Base-by-base conservation (phyloP, 768 basidiomycete species). In the Leccinum imitatum region DNA sequence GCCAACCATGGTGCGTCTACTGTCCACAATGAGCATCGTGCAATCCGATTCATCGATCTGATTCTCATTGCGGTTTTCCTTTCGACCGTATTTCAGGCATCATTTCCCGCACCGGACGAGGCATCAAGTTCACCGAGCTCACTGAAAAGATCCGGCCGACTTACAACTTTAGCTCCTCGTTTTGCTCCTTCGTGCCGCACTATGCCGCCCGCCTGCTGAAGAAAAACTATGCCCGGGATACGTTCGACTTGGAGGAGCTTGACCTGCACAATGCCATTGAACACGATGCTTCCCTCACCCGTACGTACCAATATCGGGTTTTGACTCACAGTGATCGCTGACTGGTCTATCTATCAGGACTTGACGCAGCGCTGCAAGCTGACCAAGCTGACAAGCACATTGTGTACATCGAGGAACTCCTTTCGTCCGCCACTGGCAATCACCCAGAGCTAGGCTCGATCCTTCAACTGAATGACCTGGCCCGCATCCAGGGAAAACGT, bases 1-100 rank as follows among this genome's bases (percentile, higher is more conserved):
- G 89, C 91, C 7, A 93, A 93, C 69, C 91, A 93, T 61, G 91
- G 91, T 91, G 44, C n/a, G 65, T 63, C 47, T 17, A 15, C 19
- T 33, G n/a, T 39, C 2, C 1, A 27, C 39, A 31, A 27, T n/a
- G 31, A 13, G 6, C 27, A 3, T 35, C 13, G 2, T 14, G 14
- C 13, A 14, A 11, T n/a, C 15, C 17, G 4, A 31, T 3, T 21
- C 25, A 47, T 15, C 30, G 11, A 30, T 30, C 4, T 8, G 10
- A 39, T 50, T 44, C 21, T 50, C 13, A 10, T 14, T 4, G 31
- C 9, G 9, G 13, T 19, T 39, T 21, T 15, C n/a, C 44, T 46
- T 19, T 37, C 11, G 4, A 9, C 6, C 9, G 1, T 23, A 6
- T 27, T 37, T 2, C 46, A 76, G 76, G 75, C 14, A 78, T 84